Percentiles rank a stretch among this genome's conserved stretches.
phyloP scores from a whole-genome alignment of 1,139 yeast species.

The Diutina pseudorugosa region DNA sequence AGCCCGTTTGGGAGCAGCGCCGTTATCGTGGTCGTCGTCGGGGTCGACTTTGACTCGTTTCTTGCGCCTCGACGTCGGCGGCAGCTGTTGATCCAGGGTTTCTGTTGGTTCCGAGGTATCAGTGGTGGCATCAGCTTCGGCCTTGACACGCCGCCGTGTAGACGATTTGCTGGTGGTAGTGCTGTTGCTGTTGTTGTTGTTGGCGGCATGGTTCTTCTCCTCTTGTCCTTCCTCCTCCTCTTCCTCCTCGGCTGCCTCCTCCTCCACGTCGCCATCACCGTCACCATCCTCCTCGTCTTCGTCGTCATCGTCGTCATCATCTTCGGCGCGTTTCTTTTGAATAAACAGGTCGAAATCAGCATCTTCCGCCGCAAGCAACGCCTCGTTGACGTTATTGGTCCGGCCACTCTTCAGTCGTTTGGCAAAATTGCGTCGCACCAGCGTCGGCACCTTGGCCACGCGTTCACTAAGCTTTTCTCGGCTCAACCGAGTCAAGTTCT shows the following conservation, averaged over 20 bases:
- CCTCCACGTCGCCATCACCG: slow-evolving; percentile 16
- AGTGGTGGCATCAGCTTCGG: background rate
- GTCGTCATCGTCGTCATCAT: slow-evolving; percentile 7
- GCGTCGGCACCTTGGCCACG: slow-evolving; percentile 20
- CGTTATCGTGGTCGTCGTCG: background rate
- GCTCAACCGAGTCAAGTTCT: slow-evolving; percentile 16
- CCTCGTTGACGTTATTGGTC: slow-evolving; percentile 24
- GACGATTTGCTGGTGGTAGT: background rate
- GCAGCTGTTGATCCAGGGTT: background rate
- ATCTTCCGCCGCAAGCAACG: slow-evolving; percentile 27
- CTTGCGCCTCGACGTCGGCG: background rate
- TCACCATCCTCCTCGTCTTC: slow-evolving; percentile 17
- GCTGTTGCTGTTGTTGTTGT: background rate
- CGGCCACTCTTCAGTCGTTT: slow-evolving; percentile 15
- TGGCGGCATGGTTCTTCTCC: slow-evolving; percentile 1
- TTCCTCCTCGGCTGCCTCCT: slow-evolving; percentile 10
- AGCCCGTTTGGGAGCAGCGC: background rate
- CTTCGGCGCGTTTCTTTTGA: slow-evolving; percentile 14
- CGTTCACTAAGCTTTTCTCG: slow-evolving; percentile 14
- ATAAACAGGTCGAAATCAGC: slow-evolving; percentile 28
- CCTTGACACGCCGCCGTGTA: background rate
- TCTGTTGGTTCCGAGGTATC: background rate
- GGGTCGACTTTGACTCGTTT: slow-evolving; percentile 2
- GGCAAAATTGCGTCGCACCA: slow-evolving; percentile 10
- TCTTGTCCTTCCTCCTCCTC: slow-evolving; percentile 10